Evolutionary conservation across 164 flowering plant genomes (phyloP).

Genomic region (Vitis rotundifolia): DNA sequence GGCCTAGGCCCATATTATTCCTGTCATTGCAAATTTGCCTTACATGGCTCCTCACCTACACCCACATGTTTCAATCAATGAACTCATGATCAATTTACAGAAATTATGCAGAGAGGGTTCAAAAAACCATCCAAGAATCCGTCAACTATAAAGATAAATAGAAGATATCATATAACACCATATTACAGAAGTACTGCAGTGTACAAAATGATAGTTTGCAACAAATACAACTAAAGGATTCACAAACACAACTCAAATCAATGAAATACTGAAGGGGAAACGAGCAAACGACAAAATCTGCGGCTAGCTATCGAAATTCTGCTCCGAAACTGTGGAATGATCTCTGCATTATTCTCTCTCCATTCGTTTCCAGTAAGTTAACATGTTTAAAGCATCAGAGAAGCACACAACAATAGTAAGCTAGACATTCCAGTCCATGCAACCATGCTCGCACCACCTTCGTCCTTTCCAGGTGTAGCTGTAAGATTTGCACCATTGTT

Average conservation of each 20-base stretch:
- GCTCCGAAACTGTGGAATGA: background rate
- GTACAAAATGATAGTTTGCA: no score
- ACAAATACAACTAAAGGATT: background rate
- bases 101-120: no score
- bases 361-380: background rate
- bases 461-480: conserved; percentile 26
- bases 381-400: conserved; percentile 17
- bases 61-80: no score
- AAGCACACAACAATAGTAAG: conserved; percentile 32
- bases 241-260: background rate
- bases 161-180: no score
- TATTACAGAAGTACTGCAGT: no score
- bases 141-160: no score
- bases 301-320: background rate
- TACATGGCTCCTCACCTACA: no score
- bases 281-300: background rate
- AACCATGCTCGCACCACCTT: conserved; percentile 16
- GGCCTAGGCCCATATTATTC: no score
- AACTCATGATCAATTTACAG: no score
- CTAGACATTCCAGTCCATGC: conserved; percentile 27
- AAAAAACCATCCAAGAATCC: no score
- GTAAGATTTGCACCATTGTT: background rate
- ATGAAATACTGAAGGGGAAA: background rate
- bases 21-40: no score
- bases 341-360: background rate